Conservation (phyloP, 2,329 filamentous ascomycete genomes). For the Ophiocordyceps robertsii region DNA sequence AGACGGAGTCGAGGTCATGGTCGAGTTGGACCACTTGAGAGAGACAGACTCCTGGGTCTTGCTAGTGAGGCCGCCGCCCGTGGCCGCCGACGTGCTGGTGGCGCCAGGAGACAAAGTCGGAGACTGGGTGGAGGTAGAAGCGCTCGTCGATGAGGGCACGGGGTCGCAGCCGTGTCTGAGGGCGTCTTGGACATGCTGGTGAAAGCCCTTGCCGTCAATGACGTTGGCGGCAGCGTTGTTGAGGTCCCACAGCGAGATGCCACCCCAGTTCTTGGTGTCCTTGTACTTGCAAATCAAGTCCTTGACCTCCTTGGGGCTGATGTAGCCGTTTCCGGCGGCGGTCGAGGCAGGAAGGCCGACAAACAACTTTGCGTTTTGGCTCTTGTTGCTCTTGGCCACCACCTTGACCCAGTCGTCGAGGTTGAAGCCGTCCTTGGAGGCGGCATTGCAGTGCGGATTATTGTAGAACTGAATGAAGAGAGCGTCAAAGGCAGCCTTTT, state of each 20-base stretch:
- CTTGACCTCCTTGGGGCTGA: conserved; percentile 18
- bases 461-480: conserved; percentile 38
- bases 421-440: conserved; percentile 22
- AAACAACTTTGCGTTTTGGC: conserved; percentile 28
- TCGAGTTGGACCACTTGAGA: conserved; percentile 5
- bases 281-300: conserved; percentile 25
- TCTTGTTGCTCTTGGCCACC: conserved; percentile 18
- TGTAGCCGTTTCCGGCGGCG: conserved; percentile 19
- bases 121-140: neutral
- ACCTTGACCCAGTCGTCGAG: conserved; percentile 27
- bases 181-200: conserved; percentile 21
- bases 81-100: neutral
- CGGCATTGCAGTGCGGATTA: conserved; percentile 24
- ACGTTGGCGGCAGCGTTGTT: conserved; percentile 18
- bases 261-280: conserved; percentile 25
- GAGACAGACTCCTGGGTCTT: neutral
- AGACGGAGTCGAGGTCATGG: conserved; percentile 11
- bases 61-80: neutral
- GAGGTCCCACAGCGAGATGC: conserved; percentile 33
- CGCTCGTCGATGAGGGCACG: neutral
- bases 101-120: neutral
- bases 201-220: conserved; percentile 20
- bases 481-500: conserved; percentile 25
- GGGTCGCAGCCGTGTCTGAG: conserved; percentile 22
- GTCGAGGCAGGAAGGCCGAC: conserved; percentile 26